Evolutionary conservation across 2,329 filamentous ascomycete genomes (phyloP).

Genomic region (Pseudocercospora musae): DNA sequence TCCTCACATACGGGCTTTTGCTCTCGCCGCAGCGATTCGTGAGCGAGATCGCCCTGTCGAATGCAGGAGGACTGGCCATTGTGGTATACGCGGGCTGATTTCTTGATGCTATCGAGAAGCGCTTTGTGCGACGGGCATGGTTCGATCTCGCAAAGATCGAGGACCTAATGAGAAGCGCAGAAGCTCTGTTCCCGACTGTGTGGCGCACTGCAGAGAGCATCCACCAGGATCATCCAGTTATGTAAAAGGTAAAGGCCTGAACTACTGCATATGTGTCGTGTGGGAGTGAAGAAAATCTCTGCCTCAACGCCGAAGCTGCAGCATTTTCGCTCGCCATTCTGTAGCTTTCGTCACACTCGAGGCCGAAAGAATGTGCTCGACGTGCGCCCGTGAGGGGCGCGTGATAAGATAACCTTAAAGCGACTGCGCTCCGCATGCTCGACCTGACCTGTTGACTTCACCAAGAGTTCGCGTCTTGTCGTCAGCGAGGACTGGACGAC

Average conservation of each 20-base stretch:
- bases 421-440: not conserved
- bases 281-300: not conserved
- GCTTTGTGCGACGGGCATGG: not conserved
- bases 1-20: conserved; percentile 66
- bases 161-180: not conserved
- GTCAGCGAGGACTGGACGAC: not conserved
- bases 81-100: conserved; percentile 5
- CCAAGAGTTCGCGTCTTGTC: too few relatives aligned
- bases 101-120: not conserved
- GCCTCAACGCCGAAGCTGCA: not conserved
- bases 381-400: not conserved
- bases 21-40: conserved; percentile 58
- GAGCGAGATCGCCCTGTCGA: conserved; percentile 26
- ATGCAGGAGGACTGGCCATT: conserved; percentile 19
- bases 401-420: conserved; percentile 1
- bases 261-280: not conserved
- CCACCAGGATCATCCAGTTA: not conserved
- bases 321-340: not conserved
- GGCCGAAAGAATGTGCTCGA: not conserved
- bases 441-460: not conserved
- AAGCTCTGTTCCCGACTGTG: not conserved
- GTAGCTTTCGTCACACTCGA: not conserved
- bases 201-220: not conserved
- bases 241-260: not conserved
- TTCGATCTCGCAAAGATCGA: not conserved